phyloP scores from a whole-genome alignment of 2,329 filamentous ascomycete genomes.

The Pseudogymnoascus sp. region DNA sequence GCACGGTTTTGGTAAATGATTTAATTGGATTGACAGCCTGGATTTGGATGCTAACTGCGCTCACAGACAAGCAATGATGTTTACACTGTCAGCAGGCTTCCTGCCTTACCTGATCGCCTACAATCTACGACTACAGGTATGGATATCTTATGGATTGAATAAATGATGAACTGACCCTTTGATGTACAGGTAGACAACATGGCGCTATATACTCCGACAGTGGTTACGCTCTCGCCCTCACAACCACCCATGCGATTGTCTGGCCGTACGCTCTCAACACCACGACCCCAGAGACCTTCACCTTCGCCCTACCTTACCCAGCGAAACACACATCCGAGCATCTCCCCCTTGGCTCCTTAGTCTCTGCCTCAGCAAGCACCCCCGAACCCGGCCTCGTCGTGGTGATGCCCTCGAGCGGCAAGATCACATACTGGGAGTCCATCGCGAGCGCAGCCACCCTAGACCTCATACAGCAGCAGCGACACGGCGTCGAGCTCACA shows the following conservation, averaged over 20 bases:
- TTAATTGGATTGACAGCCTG: conserved; percentile 1
- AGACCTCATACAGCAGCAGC: conserved; percentile 73
- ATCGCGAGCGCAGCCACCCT: conserved; percentile 81
- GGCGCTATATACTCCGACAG: conserved; percentile 56
- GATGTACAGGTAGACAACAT: conserved; percentile 49
- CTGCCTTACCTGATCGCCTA: conserved; percentile 70
- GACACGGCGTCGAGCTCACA: conserved; percentile 66
- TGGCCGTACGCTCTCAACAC: conserved; percentile 77
- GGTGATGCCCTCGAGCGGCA: conserved; percentile 74
- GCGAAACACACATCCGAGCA: conserved; percentile 59
- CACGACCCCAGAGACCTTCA: conserved; percentile 66
- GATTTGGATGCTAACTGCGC: conserved; percentile 12
- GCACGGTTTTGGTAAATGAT: conserved; percentile 51
- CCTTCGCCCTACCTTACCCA: conserved; percentile 68
- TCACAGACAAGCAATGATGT: conserved; percentile 70
- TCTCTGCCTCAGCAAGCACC: conserved; percentile 69
- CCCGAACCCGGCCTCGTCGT: conserved; percentile 80
- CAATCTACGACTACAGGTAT: conserved; percentile 57
- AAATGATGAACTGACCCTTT: neutral
- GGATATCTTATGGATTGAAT: conserved; percentile 20
- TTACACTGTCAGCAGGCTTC: conserved; percentile 78
- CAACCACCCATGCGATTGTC: conserved; percentile 71
- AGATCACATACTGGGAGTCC: conserved; percentile 90
- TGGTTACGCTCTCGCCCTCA: conserved; percentile 73
- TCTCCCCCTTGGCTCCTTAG: conserved; percentile 73